These are phyloP conservation scores for Lipomyces starkeyi DNA, from an alignment of 805 yeast genomes.

Conservation along the genomic window DNA sequence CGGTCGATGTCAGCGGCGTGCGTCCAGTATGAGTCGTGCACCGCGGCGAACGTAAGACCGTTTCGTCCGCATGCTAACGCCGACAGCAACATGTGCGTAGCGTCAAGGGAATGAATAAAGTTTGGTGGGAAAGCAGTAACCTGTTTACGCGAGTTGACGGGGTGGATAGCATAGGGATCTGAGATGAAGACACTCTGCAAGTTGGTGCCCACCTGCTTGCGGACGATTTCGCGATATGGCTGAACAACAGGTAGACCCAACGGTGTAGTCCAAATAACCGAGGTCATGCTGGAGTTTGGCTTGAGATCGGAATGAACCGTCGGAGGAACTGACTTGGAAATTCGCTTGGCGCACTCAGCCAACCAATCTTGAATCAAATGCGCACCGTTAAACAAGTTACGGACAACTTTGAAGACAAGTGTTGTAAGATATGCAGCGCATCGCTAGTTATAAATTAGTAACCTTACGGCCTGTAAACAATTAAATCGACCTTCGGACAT, in stretches of 20 bases:
- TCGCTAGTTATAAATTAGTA: conserved; percentile 5
- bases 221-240: conserved; percentile 79
- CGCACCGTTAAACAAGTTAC: conserved; percentile 88
- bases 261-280: conserved; percentile 98
- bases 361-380: conserved; percentile 97
- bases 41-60: conserved; percentile 83
- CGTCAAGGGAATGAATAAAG: conserved; percentile 92
- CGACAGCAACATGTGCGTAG: conserved; percentile 93
- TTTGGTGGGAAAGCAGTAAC: conserved; percentile 95
- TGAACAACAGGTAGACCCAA: conserved; percentile 95
- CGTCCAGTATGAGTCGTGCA: conserved; percentile 98
- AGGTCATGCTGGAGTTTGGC: conserved; percentile 65
- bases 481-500: conserved; percentile 37
- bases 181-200: conserved; percentile 84
- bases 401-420: conserved; percentile 80
- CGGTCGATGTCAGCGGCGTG: conserved; percentile 82
- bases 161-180: conserved; percentile 84
- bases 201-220: conserved; percentile 74
- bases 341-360: conserved; percentile 80
- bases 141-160: conserved; percentile 88
- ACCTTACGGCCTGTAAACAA: background rate
- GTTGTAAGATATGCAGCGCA: conserved; percentile 67
- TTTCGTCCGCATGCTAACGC: conserved; percentile 74
- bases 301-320: conserved; percentile 53
- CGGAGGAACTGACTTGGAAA: conserved; percentile 75